phyloP scores from a whole-genome alignment of 257 asterid species.

The Gentiana straminea region DNA sequence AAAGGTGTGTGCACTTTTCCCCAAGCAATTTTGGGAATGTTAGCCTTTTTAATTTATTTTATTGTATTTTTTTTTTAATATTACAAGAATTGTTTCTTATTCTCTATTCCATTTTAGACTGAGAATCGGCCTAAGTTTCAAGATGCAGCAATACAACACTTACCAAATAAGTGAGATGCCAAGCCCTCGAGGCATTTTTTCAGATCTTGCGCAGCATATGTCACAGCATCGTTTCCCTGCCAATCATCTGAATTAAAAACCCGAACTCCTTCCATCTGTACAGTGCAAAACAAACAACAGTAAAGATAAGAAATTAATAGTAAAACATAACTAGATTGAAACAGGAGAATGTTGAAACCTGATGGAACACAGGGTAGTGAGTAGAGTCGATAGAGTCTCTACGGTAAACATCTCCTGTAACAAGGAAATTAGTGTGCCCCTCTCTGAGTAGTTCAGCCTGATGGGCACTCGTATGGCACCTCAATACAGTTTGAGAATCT shows the following conservation, averaged over 20 bases:
- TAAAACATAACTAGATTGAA: neutral
- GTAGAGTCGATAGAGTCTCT: conserved; percentile 94
- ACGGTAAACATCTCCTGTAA: conserved; percentile 92
- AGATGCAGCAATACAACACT: conserved; percentile 5
- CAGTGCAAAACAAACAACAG: conserved; percentile 6
- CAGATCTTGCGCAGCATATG: conserved; percentile 85
- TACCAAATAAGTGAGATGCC: conserved; percentile 77
- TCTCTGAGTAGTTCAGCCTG: conserved; percentile 73
- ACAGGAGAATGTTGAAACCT: conserved; percentile 32
- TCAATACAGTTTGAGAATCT: conserved; percentile 79
- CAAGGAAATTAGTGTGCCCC: conserved; percentile 76
- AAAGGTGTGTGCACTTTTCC: neutral
- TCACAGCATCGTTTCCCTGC: conserved; percentile 70
- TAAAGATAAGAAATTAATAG: conserved; percentile 4
- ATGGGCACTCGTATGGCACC: conserved; percentile 99
- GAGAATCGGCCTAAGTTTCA: neutral
- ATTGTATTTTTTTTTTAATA: too few relatives aligned
- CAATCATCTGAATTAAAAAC: conserved; percentile 64
- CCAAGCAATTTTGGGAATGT: neutral
- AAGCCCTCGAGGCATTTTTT: conserved; percentile 93
- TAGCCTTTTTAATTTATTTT: too few relatives aligned
- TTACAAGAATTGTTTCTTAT: too few relatives aligned
- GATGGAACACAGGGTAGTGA: conserved; percentile 98
- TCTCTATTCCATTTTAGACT: neutral
- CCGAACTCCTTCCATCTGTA: conserved; percentile 98